Base-by-base conservation (phyloP, 2,329 filamentous ascomycete genomes). In the Tolypocladium guangdongense region DNA sequence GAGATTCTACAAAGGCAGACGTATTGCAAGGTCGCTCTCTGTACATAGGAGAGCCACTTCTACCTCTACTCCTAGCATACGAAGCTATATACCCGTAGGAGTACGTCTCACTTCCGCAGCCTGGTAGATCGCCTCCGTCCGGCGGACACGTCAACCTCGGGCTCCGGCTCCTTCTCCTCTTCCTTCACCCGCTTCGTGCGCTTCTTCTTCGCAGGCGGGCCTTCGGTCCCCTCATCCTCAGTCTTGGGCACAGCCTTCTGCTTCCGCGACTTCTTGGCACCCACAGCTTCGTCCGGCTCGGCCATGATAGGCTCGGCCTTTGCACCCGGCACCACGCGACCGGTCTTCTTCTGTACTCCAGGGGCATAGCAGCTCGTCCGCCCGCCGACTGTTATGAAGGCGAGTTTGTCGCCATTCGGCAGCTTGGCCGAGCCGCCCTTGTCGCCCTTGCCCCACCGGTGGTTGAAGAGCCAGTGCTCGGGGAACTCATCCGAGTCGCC, bases 281-380 rank as follows among this genome's bases (percentile, higher is more conserved):
- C 43, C 18, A 2, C 43, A 20, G 20, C 18, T 8, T 46, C 27
- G 18, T 46, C 2, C 38, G 52, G 52, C 14, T 63, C 64, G 6
- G 66, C 65, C 41, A 70, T 66, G 3, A 68, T 49, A 0, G 66
- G 62, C 54, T 76, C 71, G 47, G 74, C 70, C 58, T 79, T 78
- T 33, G 73, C 68, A 1, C 69, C 70, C 0, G 68, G 57, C 4
- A 65, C 66, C 5, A 74, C 66, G 4, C 65, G 64, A 0, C 77
- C 78, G 0, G 69, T 79, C 75, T 95, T 96, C 74, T 90, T 95
- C 73, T 97, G 93, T 32, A 93, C 72, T 14, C 77, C 82, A 0
- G 90, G 90, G 0, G 95, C 90, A 51, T 92, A 86, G 49, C 91
- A 95, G 63, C 89, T 96, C 4, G 93, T 97, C 47, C 93, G 77